Evolutionary conservation across 1,139 yeast genomes (phyloP).

Genomic region (Barnettozyma hawaiiensis): DNA sequence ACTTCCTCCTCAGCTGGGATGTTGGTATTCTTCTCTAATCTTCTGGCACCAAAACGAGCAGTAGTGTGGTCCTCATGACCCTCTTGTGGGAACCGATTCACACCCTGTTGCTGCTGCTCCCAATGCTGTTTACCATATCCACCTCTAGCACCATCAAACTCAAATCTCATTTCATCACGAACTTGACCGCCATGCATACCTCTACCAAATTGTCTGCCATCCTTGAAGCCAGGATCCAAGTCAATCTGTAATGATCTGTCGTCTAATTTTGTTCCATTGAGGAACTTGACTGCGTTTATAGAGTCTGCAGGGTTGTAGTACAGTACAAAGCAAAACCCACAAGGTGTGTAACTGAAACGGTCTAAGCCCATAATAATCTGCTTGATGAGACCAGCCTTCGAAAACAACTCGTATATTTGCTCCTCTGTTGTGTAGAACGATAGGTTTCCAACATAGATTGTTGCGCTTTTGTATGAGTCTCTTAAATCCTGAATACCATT

Average conservation of each 20-base stretch:
- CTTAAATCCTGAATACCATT: constrained; percentile 53
- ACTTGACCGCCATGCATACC: constrained; percentile 89
- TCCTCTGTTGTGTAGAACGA: constrained; percentile 91
- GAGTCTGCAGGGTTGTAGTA: constrained; percentile 66
- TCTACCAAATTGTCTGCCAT: constrained; percentile 92
- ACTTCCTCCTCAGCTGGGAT: constrained; percentile 3
- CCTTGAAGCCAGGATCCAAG: constrained; percentile 89
- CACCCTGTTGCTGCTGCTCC: constrained; percentile 1
- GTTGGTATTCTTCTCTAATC: constrained; percentile 19
- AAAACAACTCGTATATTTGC: constrained; percentile 80
- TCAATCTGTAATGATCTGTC: constrained; percentile 78
- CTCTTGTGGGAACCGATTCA: neutral
- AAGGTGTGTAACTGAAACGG: constrained; percentile 81
- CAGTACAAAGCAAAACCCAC: constrained; percentile 92
- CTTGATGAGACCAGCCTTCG: constrained; percentile 64
- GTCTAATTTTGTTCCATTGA: constrained; percentile 76
- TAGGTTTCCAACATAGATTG: constrained; percentile 82
- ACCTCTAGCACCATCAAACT: constrained; percentile 53
- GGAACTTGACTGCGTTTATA: constrained; percentile 70
- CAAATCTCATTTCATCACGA: constrained; percentile 50
- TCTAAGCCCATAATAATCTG: constrained; percentile 92
- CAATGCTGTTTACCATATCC: constrained; percentile 36
- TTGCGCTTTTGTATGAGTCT: constrained; percentile 57
- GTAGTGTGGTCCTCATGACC: constrained; percentile 8
- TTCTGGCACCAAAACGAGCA: constrained; percentile 27